Percentiles rank a stretch among this genome's conserved stretches.
Conservation (phyloP, 2,329 filamentous ascomycete genomes). For the Macrophomina phaseolina region DNA sequence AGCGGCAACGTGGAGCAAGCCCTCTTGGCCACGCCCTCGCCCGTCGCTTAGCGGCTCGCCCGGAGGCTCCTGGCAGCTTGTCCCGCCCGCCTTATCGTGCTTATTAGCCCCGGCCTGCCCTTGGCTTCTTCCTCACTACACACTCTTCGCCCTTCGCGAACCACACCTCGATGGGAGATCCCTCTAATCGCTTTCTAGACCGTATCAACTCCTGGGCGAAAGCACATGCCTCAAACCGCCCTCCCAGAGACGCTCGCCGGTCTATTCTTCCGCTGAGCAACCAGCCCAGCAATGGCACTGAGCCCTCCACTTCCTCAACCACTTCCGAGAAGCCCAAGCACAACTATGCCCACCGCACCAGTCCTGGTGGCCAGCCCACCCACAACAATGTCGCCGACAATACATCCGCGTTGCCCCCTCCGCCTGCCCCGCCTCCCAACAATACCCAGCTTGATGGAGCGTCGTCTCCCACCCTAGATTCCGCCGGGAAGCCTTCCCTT, state of each 20-base stretch:
- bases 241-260: slow-evolving; percentile 31
- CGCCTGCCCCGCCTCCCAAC: slow-evolving; percentile 47
- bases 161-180: slow-evolving; percentile 59
- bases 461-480: slow-evolving; percentile 60
- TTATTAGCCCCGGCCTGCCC: slow-evolving; percentile 12
- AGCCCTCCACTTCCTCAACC: slow-evolving; percentile 33
- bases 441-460: slow-evolving; percentile 57
- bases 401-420: slow-evolving; percentile 35
- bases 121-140: slow-evolving; percentile 19
- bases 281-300: slow-evolving; percentile 37
- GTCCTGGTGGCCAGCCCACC: slow-evolving; percentile 32
- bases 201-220: slow-evolving; percentile 58
- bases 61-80: slow-evolving; percentile 19
- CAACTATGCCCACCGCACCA: slow-evolving; percentile 29
- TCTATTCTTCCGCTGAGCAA: slow-evolving; percentile 37
- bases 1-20: slow-evolving; percentile 25
- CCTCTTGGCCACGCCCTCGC: slow-evolving; percentile 17
- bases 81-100: slow-evolving; percentile 22
- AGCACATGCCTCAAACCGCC: slow-evolving; percentile 51
- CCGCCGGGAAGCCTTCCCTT: slow-evolving; percentile 51
- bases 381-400: slow-evolving; percentile 40
- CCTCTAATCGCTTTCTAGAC: slow-evolving; percentile 58
- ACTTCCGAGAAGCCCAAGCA: slow-evolving; percentile 15
- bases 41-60: slow-evolving; percentile 13
- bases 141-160: slow-evolving; percentile 26